Evolutionary conservation across 2,329 filamentous ascomycete species (phyloP).

Genomic region (Neurospora sp.): DNA sequence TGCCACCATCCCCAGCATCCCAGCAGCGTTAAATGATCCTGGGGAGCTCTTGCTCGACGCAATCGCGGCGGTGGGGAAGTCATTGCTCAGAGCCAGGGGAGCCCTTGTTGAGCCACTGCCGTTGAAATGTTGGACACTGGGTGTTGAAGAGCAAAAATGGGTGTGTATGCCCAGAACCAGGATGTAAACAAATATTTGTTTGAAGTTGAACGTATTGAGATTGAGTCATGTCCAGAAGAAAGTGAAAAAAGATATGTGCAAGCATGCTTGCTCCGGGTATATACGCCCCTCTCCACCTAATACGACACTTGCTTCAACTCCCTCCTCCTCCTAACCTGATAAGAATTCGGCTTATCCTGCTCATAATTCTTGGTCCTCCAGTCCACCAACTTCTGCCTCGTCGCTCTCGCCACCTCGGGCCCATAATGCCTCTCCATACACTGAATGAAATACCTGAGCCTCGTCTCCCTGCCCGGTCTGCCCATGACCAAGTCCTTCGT

Average conservation of each 20-base stretch:
- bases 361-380: background rate
- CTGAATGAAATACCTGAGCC: conserved; percentile 27
- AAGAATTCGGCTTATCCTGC: background rate
- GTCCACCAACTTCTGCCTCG: background rate
- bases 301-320: background rate
- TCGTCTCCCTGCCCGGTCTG: conserved; percentile 23
- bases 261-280: background rate
- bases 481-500: conserved; percentile 27
- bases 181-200: background rate
- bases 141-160: too few species aligned
- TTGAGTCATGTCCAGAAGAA: background rate
- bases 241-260: background rate
- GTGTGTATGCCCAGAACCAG: too few species aligned
- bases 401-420: conserved; percentile 8
- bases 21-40: background rate
- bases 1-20: background rate
- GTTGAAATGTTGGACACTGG: background rate
- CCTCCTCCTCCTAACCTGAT: background rate
- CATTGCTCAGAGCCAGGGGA: background rate
- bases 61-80: background rate
- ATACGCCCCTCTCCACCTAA: background rate
- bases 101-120: background rate
- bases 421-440: conserved; percentile 22
- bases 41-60: background rate
- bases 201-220: background rate